Conservation (phyloP, 805 yeast genomes). For the Brettanomyces custersianus region DNA sequence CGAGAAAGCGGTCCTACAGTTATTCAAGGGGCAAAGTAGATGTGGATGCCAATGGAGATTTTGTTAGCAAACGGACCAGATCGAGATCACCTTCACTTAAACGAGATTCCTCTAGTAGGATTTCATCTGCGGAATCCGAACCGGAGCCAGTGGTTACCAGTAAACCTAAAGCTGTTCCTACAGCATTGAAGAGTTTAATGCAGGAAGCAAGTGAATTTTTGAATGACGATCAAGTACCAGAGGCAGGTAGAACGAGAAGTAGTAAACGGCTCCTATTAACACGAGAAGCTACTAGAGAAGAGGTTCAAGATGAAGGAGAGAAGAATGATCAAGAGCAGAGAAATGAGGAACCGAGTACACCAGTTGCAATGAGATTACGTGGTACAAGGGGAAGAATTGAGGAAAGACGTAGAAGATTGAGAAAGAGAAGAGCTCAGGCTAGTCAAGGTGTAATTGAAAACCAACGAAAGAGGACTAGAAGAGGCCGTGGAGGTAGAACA, state of each 20-base stretch:
- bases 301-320: slow-evolving; percentile 2
- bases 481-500: too few relatives aligned
- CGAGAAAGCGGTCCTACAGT: neutral
- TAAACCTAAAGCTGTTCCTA: neutral
- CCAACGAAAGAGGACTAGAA: too few relatives aligned
- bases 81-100: slow-evolving; percentile 23
- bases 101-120: too few relatives aligned
- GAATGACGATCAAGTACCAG: too few relatives aligned
- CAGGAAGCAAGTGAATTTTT: slow-evolving; percentile 3
- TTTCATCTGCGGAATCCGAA: too few relatives aligned
- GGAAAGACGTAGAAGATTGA: neutral
- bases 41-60: neutral
- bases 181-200: neutral
- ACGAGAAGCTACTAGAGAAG: too few relatives aligned
- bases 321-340: neutral
- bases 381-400: neutral
- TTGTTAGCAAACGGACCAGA: slow-evolving; percentile 7
- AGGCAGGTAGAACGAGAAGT: too few relatives aligned
- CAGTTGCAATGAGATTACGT: neutral
- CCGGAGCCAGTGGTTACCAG: too few relatives aligned
- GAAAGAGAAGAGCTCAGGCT: slow-evolving; percentile 1
- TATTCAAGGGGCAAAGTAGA: neutral
- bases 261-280: too few relatives aligned
- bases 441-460: too few relatives aligned
- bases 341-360: neutral